phyloP scores from a whole-genome alignment of 495 filamentous ascomycete genomes.

The Daldinia loculata region DNA sequence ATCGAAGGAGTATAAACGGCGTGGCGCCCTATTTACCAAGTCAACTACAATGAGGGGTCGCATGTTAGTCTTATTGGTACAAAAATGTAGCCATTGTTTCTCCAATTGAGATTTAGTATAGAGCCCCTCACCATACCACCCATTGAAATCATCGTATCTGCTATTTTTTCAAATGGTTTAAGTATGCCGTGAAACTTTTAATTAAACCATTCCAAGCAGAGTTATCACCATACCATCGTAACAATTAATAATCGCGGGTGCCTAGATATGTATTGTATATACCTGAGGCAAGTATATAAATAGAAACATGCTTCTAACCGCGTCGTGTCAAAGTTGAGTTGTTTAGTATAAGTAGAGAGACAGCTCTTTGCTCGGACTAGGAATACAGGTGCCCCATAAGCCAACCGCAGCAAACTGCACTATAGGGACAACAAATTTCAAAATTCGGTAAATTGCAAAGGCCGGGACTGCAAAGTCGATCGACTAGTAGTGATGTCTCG shows the following conservation, averaged over 20 bases:
- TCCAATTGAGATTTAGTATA: too few species aligned
- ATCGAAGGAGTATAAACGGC: too few species aligned
- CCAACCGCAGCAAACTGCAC: slow-evolving; percentile 1
- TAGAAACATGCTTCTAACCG: neutral
- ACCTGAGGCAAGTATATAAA: neutral
- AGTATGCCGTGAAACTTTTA: too few species aligned
- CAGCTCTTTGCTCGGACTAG: neutral
- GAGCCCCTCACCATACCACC: neutral
- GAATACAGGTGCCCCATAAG: neutral
- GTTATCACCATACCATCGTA: too few species aligned
- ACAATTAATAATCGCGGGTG: too few species aligned
- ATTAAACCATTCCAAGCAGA: too few species aligned
- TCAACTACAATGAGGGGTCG: neutral
- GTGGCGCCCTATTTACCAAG: neutral
- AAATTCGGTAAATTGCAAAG: slow-evolving; percentile 3
- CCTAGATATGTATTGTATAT: neutral
- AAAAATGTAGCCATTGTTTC: too few species aligned
- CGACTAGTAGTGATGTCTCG: neutral
- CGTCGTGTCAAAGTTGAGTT: neutral
- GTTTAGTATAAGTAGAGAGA: neutral
- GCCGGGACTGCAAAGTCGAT: slow-evolving; percentile 7
- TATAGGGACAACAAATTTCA: neutral
- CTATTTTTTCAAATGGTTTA: too few species aligned
- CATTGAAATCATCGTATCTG: too few species aligned
- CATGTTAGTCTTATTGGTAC: neutral